These are phyloP conservation scores for Thelonectria rubi DNA, from an alignment of 2,329 filamentous ascomycete genomes.

Conservation along the genomic window DNA sequence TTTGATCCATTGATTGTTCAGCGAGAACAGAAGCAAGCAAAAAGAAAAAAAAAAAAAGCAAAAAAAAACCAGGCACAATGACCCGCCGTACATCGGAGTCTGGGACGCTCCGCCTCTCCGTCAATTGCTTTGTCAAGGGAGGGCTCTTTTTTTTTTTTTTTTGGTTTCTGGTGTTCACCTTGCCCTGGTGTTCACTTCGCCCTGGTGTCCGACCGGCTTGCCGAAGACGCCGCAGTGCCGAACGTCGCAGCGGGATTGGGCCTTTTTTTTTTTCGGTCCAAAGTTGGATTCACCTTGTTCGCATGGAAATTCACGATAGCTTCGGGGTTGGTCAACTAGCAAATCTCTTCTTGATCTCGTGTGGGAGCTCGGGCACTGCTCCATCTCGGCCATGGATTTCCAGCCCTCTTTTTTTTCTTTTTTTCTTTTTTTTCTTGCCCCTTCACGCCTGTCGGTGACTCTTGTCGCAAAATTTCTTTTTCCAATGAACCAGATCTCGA, in stretches of 20 bases:
- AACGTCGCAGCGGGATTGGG: neutral
- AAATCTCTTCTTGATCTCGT: neutral
- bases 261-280: too few species aligned
- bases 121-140: neutral
- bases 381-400: neutral
- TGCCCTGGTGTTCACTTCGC: too few species aligned
- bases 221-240: neutral
- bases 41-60: too few species aligned
- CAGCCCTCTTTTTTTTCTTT: conserved; percentile 4
- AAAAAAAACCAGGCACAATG: neutral
- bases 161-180: neutral
- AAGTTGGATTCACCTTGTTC: too few species aligned
- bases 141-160: too few species aligned
- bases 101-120: neutral
- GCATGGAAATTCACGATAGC: too few species aligned
- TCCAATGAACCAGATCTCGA: neutral
- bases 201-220: neutral
- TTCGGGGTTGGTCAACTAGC: too few species aligned
- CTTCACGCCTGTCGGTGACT: neutral
- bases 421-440: neutral
- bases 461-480: too few species aligned
- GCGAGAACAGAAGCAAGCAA: neutral
- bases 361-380: neutral
- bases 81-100: neutral
- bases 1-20: neutral